phyloP scores from a whole-genome alignment of 23 red algal species.

The Gracilariopsis chorda region DNA sequence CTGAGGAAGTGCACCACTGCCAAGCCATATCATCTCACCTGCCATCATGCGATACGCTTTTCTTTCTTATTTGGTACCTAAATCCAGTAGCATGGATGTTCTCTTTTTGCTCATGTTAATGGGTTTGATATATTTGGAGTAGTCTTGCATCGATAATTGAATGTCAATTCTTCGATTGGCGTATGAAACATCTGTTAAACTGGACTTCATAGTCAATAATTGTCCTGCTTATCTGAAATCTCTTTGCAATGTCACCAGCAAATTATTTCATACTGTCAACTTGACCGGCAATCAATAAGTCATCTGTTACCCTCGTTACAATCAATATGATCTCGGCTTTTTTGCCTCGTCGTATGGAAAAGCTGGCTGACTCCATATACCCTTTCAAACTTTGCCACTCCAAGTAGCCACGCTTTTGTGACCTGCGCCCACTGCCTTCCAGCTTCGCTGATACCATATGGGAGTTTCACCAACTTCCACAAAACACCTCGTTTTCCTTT shows the following conservation, averaged over 20 bases:
- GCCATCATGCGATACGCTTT: neutral
- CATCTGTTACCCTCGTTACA: neutral
- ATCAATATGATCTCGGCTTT: neutral
- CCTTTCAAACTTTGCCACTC: neutral
- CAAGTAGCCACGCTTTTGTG: neutral
- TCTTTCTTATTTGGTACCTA: neutral
- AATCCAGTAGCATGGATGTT: neutral
- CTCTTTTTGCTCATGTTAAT: neutral
- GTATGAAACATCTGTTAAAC: slow-evolving; percentile 17
- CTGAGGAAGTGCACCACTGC: slow-evolving; percentile 23
- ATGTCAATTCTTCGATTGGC: neutral
- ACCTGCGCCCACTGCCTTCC: neutral
- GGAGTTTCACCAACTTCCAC: slow-evolving; percentile 6
- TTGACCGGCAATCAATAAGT: neutral
- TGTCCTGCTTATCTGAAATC: slow-evolving; percentile 11
- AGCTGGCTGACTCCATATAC: neutral
- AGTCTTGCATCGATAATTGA: slow-evolving; percentile 4
- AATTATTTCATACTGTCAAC: neutral
- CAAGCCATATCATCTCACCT: slow-evolving; percentile 11
- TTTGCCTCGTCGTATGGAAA: neutral
- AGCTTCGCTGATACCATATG: slow-evolving; percentile 4
- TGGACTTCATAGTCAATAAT: neutral
- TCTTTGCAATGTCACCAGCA: neutral
- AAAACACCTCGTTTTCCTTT: neutral
- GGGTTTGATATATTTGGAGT: neutral